A percentile compares a stretch with the other conserved stretches of the same genome.
Evolutionary conservation across 495 filamentous ascomycete species (phyloP).

Genomic region (Penicillium odoratum): DNA sequence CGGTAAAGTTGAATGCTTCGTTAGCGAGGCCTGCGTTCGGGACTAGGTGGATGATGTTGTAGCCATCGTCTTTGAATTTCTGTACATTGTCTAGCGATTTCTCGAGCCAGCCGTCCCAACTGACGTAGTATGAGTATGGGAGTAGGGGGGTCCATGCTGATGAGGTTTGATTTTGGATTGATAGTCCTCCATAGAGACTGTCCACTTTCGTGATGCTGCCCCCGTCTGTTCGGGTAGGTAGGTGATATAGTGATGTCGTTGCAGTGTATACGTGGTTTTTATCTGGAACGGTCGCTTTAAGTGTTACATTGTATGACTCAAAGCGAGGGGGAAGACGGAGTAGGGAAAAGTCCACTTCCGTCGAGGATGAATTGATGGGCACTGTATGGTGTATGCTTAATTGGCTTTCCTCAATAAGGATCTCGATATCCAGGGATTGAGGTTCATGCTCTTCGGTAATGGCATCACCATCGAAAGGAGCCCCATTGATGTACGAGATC

Average conservation of each 20-base stretch:
- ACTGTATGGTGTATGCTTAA: conserved; percentile 27
- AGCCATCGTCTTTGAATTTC: conserved; percentile 53
- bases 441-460: conserved; percentile 11
- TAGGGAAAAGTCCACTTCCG: conserved; percentile 48
- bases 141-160: conserved; percentile 51
- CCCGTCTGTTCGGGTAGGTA: conserved; percentile 53
- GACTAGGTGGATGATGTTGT: conserved; percentile 55
- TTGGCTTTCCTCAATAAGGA: conserved; percentile 19
- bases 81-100: conserved; percentile 24
- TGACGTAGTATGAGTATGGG: conserved; percentile 65
- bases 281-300: conserved; percentile 16
- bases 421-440: conserved; percentile 4
- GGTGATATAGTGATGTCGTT: conserved; percentile 49
- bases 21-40: conserved; percentile 31
- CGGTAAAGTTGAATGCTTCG: conserved; percentile 28
- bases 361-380: conserved; percentile 45
- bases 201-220: conserved; percentile 66
- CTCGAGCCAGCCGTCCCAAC: conserved; percentile 55
- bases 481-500: conserved; percentile 52
- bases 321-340: conserved; percentile 43
- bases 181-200: conserved; percentile 57
- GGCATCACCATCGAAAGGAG: conserved; percentile 33
- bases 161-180: conserved; percentile 35
- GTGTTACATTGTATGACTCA: conserved; percentile 41
- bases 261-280: conserved; percentile 37